Percentiles rank a stretch among this genome's conserved stretches.
These are phyloP conservation scores for Haberlea rhodopensis DNA, from an alignment of 257 asterid species.

Conservation along the genomic window DNA sequence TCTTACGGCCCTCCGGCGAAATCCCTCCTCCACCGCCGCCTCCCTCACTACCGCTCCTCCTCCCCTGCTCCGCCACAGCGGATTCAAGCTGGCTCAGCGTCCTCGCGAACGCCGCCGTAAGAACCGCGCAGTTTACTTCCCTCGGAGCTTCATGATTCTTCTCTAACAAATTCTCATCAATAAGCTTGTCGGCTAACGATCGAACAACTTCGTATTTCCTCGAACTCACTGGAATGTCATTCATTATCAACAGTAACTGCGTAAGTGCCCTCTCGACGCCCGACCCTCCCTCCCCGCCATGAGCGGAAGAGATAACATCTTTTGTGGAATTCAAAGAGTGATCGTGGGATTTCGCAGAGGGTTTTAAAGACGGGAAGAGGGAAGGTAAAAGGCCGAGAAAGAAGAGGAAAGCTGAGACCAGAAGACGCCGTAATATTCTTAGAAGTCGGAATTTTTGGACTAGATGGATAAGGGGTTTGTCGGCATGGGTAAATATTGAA, in stretches of 20 bases:
- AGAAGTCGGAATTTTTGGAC: slow-evolving; percentile 43
- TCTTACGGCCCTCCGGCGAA: slow-evolving; percentile 11
- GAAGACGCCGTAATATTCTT: slow-evolving; percentile 34
- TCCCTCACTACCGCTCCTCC: slow-evolving; percentile 16
- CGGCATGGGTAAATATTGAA: slow-evolving; percentile 43
- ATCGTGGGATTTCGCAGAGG: slow-evolving; percentile 20
- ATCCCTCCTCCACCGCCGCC: slow-evolving; percentile 22
- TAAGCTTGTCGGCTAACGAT: slow-evolving; percentile 66
- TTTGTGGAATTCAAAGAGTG: slow-evolving; percentile 23
- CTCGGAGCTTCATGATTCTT: slow-evolving; percentile 33
- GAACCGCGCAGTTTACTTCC: slow-evolving; percentile 53
- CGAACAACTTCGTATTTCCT: slow-evolving; percentile 76
- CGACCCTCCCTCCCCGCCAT: slow-evolving; percentile 25
- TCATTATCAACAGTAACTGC: slow-evolving; percentile 67
- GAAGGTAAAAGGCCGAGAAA: slow-evolving; percentile 57
- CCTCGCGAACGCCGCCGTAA: slow-evolving; percentile 60
- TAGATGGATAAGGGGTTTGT: slow-evolving; percentile 42
- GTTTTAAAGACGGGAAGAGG: slow-evolving; percentile 35
- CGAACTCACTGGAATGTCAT: slow-evolving; percentile 79
- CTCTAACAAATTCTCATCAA: slow-evolving; percentile 60
- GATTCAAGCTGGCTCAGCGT: slow-evolving; percentile 64
- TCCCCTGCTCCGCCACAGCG: slow-evolving; percentile 37
- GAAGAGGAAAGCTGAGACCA: slow-evolving; percentile 52
- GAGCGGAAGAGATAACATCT: slow-evolving; percentile 8
- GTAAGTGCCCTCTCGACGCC: slow-evolving; percentile 75